phyloP scores from a whole-genome alignment of 352 stramenopile species.

The Globisporangium megalacanthum region DNA sequence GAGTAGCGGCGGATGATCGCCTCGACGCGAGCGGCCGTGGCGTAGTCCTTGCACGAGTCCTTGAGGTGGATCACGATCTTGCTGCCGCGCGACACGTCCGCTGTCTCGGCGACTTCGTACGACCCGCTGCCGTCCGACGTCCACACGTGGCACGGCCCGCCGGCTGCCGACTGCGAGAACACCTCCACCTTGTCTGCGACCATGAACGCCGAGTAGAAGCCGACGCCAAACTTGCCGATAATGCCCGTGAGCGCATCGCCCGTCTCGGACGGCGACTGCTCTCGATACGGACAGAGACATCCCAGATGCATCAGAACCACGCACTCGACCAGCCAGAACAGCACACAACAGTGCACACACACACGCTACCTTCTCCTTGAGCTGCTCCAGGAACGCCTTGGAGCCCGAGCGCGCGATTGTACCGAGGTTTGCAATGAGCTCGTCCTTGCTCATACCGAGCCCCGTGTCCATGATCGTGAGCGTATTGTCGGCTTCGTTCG shows the following conservation, averaged over 20 bases:
- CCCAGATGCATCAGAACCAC: background rate
- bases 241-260: conserved; percentile 87
- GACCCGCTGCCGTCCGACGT: conserved; percentile 79
- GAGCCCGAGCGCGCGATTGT: conserved; percentile 98
- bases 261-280: conserved; percentile 42
- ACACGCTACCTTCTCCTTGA: conserved; percentile 66
- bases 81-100: conserved; percentile 84
- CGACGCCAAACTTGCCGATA: conserved; percentile 99
- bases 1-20: conserved; percentile 99
- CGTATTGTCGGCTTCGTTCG: conserved; percentile 93
- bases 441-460: conserved; percentile 97
- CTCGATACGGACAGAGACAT: background rate
- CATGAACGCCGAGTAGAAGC: conserved; percentile 99
- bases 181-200: conserved; percentile 96
- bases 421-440: conserved; percentile 97
- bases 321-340: too few species aligned
- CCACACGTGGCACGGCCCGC: conserved; percentile 56
- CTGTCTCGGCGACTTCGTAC: conserved; percentile 66
- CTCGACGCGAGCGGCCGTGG: conserved; percentile 89
- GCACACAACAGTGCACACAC: background rate
- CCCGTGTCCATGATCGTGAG: conserved; percentile 98
- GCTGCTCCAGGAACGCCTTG: conserved; percentile 95
- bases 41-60: conserved; percentile 95
- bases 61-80: conserved; percentile 98
- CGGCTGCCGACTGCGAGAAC: conserved; percentile 71